Base-by-base conservation (phyloP, 345 rosid species). In the Psidium guajava region DNA sequence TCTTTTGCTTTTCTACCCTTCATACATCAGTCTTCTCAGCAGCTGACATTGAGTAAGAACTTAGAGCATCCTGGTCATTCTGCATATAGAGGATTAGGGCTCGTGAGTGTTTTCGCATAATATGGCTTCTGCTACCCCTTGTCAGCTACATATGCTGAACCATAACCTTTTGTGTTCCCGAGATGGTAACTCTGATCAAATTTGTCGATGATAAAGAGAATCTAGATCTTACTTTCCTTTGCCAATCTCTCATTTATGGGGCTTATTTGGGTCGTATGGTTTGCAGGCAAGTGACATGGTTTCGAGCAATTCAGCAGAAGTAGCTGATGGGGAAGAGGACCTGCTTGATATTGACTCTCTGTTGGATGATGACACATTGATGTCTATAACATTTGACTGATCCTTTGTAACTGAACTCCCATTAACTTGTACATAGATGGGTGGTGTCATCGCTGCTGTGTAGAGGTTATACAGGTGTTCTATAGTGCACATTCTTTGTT, bases 381-480 rank as follows among this genome's bases (percentile, higher is more conserved):
- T 96, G 96, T 91, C 98, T 11, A 85, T 91, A 84, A 91, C 94
- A 81, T 93, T 93, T 84, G 96, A 91, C 85, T 92, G 91, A 92
- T 20, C 50, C 36, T 20, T 42, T 81, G 80, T 69, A 36, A 69
- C 80, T 69, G 47, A 69, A 69, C 80, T 69, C 25, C 47, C 80
- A 36, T 69, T 69, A 36, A 69, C 80, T 36, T 69, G 80, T 69
- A 69, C 40, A 69, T 36, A 69, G 80, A 69, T 69, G 80, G 80
- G 80, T 18, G 25, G 47, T 69, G 77, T 32, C 77, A 32, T 69
- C 18, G 25, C 47, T 69, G 80, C 80, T 4, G 80, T 69, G 80
- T 69, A 69, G 80, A 10, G 47, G 47, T 20, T 69, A 69, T 69
- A 36, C 80, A 36, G 80, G 80, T 69, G 80, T 69, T 36, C 47